These are phyloP conservation scores for Ajuga chamaepitys DNA, from an alignment of 257 asterid genomes.

Conservation along the genomic window DNA sequence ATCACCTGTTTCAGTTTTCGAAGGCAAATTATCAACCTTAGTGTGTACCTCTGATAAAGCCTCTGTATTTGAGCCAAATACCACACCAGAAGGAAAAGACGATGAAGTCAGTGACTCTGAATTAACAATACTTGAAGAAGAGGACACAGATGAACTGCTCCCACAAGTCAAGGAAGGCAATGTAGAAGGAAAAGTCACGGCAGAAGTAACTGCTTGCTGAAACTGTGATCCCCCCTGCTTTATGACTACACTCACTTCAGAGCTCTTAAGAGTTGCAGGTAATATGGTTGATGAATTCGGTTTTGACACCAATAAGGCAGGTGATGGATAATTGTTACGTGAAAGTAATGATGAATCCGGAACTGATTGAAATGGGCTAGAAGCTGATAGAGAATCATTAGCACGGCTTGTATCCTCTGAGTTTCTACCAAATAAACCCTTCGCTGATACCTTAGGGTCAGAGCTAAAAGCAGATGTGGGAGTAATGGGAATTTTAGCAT, in stretches of 20 bases:
- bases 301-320: slow-evolving; percentile 31
- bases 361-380: slow-evolving; percentile 25
- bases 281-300: slow-evolving; percentile 34
- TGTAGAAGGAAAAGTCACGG: slow-evolving; percentile 25
- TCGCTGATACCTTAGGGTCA: slow-evolving; percentile 22
- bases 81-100: slow-evolving; percentile 23
- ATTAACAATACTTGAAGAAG: slow-evolving; percentile 19
- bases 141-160: slow-evolving; percentile 19
- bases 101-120: slow-evolving; percentile 21
- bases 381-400: slow-evolving; percentile 19
- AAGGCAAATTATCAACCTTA: slow-evolving; percentile 22
- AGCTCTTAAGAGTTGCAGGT: slow-evolving; percentile 16
- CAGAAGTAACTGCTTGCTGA: slow-evolving; percentile 26
- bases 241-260: slow-evolving; percentile 28
- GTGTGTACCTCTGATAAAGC: slow-evolving; percentile 13
- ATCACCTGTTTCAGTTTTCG: slow-evolving; percentile 23
- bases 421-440: slow-evolving; percentile 25
- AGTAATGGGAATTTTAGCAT: slow-evolving; percentile 23
- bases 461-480: slow-evolving; percentile 32
- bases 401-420: slow-evolving; percentile 22
- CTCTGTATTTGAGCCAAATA: slow-evolving; percentile 26
- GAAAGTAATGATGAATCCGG: slow-evolving; percentile 25
- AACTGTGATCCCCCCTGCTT: slow-evolving; percentile 30
- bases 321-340: slow-evolving; percentile 21
- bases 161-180: slow-evolving; percentile 22